Evolutionary conservation across 345 rosid genomes (phyloP).

Genomic region (Camelina sativa): DNA sequence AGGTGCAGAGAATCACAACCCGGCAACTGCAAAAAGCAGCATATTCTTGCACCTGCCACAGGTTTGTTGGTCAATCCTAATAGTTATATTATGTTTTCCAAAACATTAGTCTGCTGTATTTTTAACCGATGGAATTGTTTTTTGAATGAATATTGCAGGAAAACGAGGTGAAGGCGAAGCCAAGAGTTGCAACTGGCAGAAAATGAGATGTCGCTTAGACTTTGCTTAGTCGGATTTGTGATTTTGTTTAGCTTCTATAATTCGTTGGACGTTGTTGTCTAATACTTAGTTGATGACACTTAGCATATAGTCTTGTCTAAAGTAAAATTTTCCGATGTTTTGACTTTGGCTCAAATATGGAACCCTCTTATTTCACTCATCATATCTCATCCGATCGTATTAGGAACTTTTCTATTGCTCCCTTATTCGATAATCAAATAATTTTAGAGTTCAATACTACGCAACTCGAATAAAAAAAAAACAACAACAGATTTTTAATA

Average conservation of each 20-base stretch:
- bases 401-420: no score
- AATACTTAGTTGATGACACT: neutral
- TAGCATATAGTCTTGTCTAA: neutral
- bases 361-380: neutral
- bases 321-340: slow-evolving; percentile 12
- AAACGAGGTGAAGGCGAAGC: slow-evolving; percentile 84
- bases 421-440: neutral
- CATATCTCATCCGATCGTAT: neutral
- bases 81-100: no score
- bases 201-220: slow-evolving; percentile 45
- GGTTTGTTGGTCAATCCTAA: slow-evolving; percentile 11
- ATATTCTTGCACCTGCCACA: slow-evolving; percentile 46
- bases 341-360: neutral
- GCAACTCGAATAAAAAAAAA: neutral
- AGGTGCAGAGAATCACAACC: slow-evolving; percentile 52
- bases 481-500: no score
- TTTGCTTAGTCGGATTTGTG: slow-evolving; percentile 1
- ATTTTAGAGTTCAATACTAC: no score
- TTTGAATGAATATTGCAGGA: slow-evolving; percentile 54
- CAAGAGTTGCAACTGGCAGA: slow-evolving; percentile 59
- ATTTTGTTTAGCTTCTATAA: neutral
- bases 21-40: slow-evolving; percentile 44
- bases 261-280: neutral
- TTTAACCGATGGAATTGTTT: neutral
- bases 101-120: neutral